Conservation (phyloP, 768 basidiomycete genomes). For the Mycena maculata region DNA sequence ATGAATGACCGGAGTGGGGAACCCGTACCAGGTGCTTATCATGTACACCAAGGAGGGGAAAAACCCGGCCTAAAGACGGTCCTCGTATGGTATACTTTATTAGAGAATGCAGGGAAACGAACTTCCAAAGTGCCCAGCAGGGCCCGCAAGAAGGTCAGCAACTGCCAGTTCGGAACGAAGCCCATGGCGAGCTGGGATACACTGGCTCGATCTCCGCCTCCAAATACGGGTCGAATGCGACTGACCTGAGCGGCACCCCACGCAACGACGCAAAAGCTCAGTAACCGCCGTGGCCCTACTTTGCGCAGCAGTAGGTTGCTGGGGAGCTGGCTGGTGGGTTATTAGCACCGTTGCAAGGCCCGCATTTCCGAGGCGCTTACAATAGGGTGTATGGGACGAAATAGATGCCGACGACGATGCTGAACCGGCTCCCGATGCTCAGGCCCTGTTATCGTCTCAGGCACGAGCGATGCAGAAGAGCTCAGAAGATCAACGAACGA, state of each 20-base stretch:
- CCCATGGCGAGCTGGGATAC: constrained; percentile 56
- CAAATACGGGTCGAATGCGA: not conserved
- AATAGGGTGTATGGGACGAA: constrained; percentile 61
- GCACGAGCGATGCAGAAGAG: not conserved
- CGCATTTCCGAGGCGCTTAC: constrained; percentile 43
- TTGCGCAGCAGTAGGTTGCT: constrained; percentile 57
- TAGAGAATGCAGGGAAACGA: constrained; percentile 3
- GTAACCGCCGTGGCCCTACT: constrained; percentile 54
- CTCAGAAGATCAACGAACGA: constrained; percentile 42
- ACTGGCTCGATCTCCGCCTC: not conserved
- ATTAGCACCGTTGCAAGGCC: constrained; percentile 1
- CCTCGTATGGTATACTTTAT: not conserved
- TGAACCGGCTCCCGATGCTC: constrained; percentile 54
- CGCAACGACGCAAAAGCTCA: constrained; percentile 55
- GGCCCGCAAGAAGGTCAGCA: constrained; percentile 52
- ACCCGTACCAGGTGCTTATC: constrained; percentile 59
- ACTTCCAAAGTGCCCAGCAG: constrained; percentile 60
- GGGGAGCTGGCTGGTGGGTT: constrained; percentile 52
- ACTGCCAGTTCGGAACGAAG: constrained; percentile 56
- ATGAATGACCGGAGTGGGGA: constrained; percentile 5
- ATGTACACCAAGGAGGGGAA: constrained; percentile 62
- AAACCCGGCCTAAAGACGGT: constrained; percentile 55
- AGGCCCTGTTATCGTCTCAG: constrained; percentile 45
- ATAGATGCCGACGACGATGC: constrained; percentile 58
- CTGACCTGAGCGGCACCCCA: constrained; percentile 53